Conservation (phyloP, 2,329 filamentous ascomycete genomes). For the Neopestalotiopsis clavispora region DNA sequence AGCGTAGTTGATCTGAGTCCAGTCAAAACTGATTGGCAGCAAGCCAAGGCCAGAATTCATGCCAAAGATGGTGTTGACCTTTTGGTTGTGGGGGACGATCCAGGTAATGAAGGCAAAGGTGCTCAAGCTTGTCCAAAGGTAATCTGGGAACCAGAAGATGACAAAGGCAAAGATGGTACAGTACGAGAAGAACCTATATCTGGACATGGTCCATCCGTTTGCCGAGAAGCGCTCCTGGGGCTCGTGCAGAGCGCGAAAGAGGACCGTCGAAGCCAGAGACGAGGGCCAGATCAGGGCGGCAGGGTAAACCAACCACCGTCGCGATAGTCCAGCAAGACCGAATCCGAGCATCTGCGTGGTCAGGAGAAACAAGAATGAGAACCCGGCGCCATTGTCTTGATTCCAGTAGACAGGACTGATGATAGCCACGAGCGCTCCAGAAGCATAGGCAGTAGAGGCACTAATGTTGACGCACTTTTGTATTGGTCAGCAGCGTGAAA, state of each 20-base stretch:
- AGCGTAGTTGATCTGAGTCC: constrained; percentile 39
- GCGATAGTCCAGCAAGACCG: constrained; percentile 38
- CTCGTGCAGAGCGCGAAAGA: constrained; percentile 40
- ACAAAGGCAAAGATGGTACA: constrained; percentile 34
- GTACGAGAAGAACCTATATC: constrained; percentile 39
- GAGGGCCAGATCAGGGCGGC: constrained; percentile 41
- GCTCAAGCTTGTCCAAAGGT: constrained; percentile 28
- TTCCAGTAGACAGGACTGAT: constrained; percentile 39
- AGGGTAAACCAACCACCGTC: constrained; percentile 40
- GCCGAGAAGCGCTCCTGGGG: constrained; percentile 32
- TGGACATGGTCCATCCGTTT: constrained; percentile 40
- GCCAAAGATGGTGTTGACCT: constrained; percentile 27
- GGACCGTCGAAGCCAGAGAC: constrained; percentile 38
- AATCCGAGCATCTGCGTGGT: constrained; percentile 39
- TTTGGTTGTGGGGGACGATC: constrained; percentile 25
- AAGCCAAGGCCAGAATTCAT: constrained; percentile 27
- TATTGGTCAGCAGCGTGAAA: not conserved
- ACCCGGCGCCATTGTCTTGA: constrained; percentile 36
- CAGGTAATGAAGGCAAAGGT: constrained; percentile 30
- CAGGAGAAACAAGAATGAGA: constrained; percentile 37
- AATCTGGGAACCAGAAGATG: constrained; percentile 30
- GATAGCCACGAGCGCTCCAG: constrained; percentile 35
- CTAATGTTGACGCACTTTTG: constrained; percentile 18
- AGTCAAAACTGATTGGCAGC: constrained; percentile 37
- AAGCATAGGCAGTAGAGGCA: constrained; percentile 16